A percentile compares a stretch with the other conserved stretches of the same genome.
phyloP scores from a whole-genome alignment of 202 grass and related monocot species.

The Carex sylvatica region DNA sequence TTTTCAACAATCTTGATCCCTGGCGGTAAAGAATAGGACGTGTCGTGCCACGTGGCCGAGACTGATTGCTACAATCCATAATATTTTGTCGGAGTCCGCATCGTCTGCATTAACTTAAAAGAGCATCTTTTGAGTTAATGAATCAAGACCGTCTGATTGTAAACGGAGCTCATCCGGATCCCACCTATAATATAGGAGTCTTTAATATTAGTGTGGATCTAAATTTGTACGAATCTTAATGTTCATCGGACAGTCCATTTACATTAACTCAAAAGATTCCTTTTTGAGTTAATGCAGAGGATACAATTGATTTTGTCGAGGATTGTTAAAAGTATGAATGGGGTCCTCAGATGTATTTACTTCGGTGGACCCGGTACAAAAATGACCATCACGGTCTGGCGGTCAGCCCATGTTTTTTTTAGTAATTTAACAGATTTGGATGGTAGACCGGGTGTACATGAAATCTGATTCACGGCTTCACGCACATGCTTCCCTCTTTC shows the following conservation, averaged over 20 bases:
- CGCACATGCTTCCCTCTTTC: neutral
- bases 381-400: neutral
- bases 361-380: neutral
- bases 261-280: no score
- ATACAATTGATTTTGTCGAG: neutral
- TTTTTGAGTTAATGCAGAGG: no score
- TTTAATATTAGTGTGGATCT: no score
- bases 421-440: neutral
- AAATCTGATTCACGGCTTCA: neutral
- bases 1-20: neutral
- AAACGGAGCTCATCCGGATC: no score
- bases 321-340: neutral
- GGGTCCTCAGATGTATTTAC: neutral
- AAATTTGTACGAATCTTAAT: no score
- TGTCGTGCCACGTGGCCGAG: neutral
- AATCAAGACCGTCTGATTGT: no score
- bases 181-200: no score
- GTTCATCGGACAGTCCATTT: no score
- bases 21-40: neutral
- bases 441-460: neutral
- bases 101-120: no score
- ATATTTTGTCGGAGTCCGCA: neutral
- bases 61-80: neutral
- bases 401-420: neutral
- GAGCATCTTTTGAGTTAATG: no score